These are phyloP conservation scores for Podaxis rugospora DNA, from an alignment of 768 basidiomycete genomes.

Conservation along the genomic window DNA sequence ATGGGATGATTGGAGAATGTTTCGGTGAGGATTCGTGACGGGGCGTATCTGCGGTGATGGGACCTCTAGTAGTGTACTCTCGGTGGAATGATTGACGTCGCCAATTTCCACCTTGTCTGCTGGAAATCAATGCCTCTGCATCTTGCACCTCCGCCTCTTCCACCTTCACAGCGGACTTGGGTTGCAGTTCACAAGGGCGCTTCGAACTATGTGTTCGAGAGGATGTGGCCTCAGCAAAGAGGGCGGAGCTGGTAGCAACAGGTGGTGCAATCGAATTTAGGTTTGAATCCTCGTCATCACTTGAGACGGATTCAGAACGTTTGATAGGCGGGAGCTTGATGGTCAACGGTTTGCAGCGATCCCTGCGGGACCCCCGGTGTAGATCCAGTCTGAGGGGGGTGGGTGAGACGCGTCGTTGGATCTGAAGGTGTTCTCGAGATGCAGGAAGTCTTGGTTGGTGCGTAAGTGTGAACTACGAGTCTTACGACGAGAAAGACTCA, in stretches of 20 bases:
- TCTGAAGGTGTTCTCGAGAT: not conserved
- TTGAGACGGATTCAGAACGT: not conserved
- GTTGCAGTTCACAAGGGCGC: not conserved
- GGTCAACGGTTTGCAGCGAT: not conserved
- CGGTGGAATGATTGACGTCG: not conserved
- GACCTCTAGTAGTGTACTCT: not conserved
- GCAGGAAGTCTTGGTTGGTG: not conserved
- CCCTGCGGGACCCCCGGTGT: not conserved
- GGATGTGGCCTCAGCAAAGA: not conserved
- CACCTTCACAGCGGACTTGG: not conserved
- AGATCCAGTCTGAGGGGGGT: not conserved
- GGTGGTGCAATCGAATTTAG: not conserved
- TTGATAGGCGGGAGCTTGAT: not conserved
- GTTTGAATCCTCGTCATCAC: not conserved
- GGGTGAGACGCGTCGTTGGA: not conserved
- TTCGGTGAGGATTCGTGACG: not conserved
- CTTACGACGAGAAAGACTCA: not conserved
- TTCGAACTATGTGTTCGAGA: not conserved
- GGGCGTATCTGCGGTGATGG: not conserved
- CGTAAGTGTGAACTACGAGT: not conserved
- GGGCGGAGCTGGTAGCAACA: not conserved
- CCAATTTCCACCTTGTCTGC: not conserved
- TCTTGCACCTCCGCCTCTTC: not conserved
- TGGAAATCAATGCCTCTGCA: not conserved
- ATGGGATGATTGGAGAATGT: not conserved